Evolutionary conservation across 257 asterid genomes (phyloP).

Genomic region (Lantana camara): DNA sequence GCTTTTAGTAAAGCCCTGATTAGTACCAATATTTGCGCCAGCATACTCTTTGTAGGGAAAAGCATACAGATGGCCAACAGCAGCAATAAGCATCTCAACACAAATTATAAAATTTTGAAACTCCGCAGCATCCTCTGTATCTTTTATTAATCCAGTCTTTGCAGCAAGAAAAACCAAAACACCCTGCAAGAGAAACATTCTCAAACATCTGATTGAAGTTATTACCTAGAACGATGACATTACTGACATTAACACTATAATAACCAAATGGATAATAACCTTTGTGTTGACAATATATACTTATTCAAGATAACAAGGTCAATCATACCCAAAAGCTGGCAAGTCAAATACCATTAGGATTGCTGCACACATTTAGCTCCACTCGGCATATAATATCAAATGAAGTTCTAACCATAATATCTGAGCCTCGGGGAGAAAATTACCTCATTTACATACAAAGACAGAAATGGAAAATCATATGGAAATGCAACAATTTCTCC

Average conservation of each 20-base stretch:
- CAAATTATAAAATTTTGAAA: slow-evolving; percentile 83
- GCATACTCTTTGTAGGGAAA: slow-evolving; percentile 97
- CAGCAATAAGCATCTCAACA: slow-evolving; percentile 97
- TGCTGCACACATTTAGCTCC: not conserved
- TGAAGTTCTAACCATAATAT: not conserved
- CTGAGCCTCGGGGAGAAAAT: not conserved
- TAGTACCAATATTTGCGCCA: slow-evolving; percentile 82
- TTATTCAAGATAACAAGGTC: not conserved
- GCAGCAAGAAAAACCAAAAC: slow-evolving; percentile 97
- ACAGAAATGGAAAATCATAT: slow-evolving; percentile 8
- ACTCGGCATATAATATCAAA: slow-evolving; percentile 13
- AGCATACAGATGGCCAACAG: slow-evolving; percentile 87
- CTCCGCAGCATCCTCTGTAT: slow-evolving; percentile 90
- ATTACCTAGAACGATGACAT: not conserved
- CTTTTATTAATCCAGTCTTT: slow-evolving; percentile 68
- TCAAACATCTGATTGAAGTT: slow-evolving; percentile 2
- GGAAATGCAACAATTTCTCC: slow-evolving; percentile 22
- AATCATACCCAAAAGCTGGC: slow-evolving; percentile 6
- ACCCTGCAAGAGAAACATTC: slow-evolving; percentile 53
- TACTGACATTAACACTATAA: not conserved
- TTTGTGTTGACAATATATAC: not conserved
- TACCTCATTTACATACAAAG: not conserved
- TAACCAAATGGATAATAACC: not conserved
- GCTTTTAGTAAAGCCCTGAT: slow-evolving; percentile 72
- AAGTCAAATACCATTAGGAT: slow-evolving; percentile 6